Base-by-base conservation (phyloP, 805 yeast species). In the Kurtzmaniella cleridarum region DNA sequence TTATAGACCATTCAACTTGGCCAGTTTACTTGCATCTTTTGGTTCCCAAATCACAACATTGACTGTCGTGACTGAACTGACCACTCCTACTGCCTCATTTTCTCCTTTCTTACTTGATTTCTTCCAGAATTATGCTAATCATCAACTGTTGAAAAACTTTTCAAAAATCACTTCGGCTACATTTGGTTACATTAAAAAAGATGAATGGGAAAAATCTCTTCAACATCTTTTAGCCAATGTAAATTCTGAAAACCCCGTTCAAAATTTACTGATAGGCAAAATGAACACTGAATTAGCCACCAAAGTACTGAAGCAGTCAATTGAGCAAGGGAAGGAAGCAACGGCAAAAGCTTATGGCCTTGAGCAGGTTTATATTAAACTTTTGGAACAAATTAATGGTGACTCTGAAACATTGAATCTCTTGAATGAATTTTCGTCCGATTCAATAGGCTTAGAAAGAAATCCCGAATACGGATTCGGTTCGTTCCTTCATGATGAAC, bases 381-480 rank as follows among this genome's bases (percentile, higher is more conserved):
- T 91, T 14, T 71, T 90, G 48, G 60, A 73, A 35, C 95, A 89
- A 60, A 69, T 86, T 6, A 81, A 79, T 54, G 61, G 71, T 13
- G 57, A 69, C 6, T 13, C 32, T 10, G 44, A 37, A 16, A 69
- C 76, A 39, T 65, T 85, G 44, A 67, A 73, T 38, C 61, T 89
- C 28, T 67, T 84, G 56, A 83, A 87, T 60, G 79, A 80, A 39
- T 75, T 61, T 47, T 50, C 71, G 13, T 67, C 73, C 17, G 62
- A 64, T 27, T 64, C 70, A 32, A 64, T 67, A 37, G 76, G 77
- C 3, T 38, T 42, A 11, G 60, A 63, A 27, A 54, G 78, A 14
- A 75, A 79, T 37, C 98, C 97, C 17, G 97, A 89, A 62, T 90
- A 68, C 54, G 96, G 96, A 7, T 86, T 75, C 49, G 98, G 98